phyloP scores from a whole-genome alignment of 2,329 filamentous ascomycete species.

The Penicillium sp. region DNA sequence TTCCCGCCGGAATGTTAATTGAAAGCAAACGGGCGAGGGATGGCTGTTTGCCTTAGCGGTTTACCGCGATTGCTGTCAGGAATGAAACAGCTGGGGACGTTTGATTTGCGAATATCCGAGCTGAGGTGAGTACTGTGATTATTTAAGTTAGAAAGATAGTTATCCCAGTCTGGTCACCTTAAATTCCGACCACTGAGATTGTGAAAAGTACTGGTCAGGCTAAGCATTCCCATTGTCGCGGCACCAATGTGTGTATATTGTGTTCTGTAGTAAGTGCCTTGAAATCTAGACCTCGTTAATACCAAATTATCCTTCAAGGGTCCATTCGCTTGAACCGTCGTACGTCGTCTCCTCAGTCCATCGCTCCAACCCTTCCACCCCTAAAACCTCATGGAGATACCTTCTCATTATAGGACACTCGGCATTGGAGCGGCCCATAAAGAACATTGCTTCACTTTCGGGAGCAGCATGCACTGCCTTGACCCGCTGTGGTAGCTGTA shows the following conservation, averaged over 20 bases:
- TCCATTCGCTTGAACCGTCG: slow-evolving; percentile 18
- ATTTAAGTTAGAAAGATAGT: too few relatives aligned
- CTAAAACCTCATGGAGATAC: slow-evolving; percentile 34
- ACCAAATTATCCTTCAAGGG: background rate
- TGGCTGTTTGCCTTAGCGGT: background rate
- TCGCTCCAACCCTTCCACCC: slow-evolving; percentile 23
- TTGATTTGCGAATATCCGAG: too few relatives aligned
- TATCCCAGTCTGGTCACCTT: too few relatives aligned
- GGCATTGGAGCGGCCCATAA: slow-evolving; percentile 28
- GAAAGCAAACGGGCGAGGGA: background rate
- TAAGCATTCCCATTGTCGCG: background rate
- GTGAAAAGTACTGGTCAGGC: background rate
- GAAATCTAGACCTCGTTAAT: background rate
- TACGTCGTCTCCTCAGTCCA: slow-evolving; percentile 33
- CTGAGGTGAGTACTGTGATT: too few relatives aligned
- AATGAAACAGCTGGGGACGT: background rate
- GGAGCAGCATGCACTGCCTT: slow-evolving; percentile 25
- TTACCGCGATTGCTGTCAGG: background rate
- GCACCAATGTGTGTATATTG: background rate
- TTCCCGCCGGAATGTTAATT: background rate
- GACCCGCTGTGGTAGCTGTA: slow-evolving; percentile 34
- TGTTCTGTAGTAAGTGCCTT: background rate
- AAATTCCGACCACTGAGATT: background rate
- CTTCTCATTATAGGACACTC: slow-evolving; percentile 24
- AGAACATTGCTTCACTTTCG: slow-evolving; percentile 31